Evolutionary conservation across 2,329 filamentous ascomycete species (phyloP), one percentile per base, ranked within the genome.

Genomic region (Pseudonectria foliicola): DNA sequence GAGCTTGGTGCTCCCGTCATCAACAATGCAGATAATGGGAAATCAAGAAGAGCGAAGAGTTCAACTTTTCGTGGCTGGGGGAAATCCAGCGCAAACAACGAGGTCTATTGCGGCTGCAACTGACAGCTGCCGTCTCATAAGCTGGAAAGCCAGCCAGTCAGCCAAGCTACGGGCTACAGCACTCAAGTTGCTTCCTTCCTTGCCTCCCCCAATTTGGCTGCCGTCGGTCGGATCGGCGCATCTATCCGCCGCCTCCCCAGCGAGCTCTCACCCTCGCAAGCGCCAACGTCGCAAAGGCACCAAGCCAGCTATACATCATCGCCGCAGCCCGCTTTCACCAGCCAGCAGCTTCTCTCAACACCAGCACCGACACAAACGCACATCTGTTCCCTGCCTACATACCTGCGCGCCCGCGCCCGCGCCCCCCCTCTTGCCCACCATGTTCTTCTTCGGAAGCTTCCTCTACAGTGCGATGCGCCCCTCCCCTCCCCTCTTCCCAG

Each of bases 371-470:
- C 35, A 33, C 23, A 36, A 25, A 23, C 24, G 33, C 26, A 39
- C 27, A 16, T 24, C 27, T 25, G n/a, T 23, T 28, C 33, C 30
- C 34, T 24, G 29, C n/a, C 16, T 28, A 24, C 29, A 27, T n/a
- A 14, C 21, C 24, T 16, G 23, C 28, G 16, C 13, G 13, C 16
- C 11, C 13, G 14, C 13, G 28, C 18, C 3, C 24, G 21, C 11
- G n/a, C 25, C 13, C 27, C 25, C 18, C 28, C 21, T 29, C 34
- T 44, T 35, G 43, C 37, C 44, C 53, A 55, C 37, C 33, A 85
- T 86, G 81, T 68, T 87, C 45, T 74, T 89, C 67, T 66, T 77
- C 45, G 73, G 73, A 35, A 85, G 79, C 53, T 72, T 92, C 39
- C 70, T 92, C 60, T 89, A 90, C 61, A 59, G 59, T 61, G 43